Evolutionary conservation across 78 protist genomes (phyloP), one percentile per base, ranked within the genome.

Genomic region (Bigelowiella natans): DNA sequence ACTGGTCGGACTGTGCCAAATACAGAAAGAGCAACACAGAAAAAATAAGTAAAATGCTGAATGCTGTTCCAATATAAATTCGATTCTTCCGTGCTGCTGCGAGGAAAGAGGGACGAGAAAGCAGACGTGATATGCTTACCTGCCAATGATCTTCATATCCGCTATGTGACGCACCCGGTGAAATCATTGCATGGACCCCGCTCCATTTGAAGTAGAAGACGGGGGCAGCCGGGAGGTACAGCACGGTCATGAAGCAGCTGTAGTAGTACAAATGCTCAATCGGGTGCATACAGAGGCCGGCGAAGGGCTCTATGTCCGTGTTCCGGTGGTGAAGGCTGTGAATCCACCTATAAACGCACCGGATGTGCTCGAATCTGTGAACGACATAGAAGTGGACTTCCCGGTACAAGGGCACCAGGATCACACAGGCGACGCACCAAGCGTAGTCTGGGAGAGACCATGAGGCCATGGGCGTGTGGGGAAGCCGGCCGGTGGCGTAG

Each of bases 261-360:
- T 30, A 90, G 86, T 90, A 90, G 92, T 90, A 90, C 26, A 90
- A 1, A 30, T 90, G 89, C 63, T 90, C 92, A 1, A 90, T 38
- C 85, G 92, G 92, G 85, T 90, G 92, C 92, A 90, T 90, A 38
- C 84, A 18, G 34, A 90, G 88, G 37, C 92, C 92, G 2, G 92
- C 26, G 31, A 83, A 90, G 7, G 92, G 92, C 83, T 83, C 92
- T 36, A 18, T 11, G 38, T 90, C 88, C 0, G 63, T n/a, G 40
- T 85, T 85, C 36, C 92, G 85, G 88, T 90, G 92, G 87, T 90
- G 92, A 7, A 90, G 92, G 40, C 40, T 1, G 88, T 90, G 92
- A 2, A 90, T 89, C 40, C 11, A 63, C 1, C 37, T 89, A 89
- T 90, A 90, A 28, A 90, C 1, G 26, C 39, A 30, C 39, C 89